These are phyloP conservation scores for Penicillium silybi DNA, from an alignment of 495 filamentous ascomycete genomes.

Conservation along the genomic window DNA sequence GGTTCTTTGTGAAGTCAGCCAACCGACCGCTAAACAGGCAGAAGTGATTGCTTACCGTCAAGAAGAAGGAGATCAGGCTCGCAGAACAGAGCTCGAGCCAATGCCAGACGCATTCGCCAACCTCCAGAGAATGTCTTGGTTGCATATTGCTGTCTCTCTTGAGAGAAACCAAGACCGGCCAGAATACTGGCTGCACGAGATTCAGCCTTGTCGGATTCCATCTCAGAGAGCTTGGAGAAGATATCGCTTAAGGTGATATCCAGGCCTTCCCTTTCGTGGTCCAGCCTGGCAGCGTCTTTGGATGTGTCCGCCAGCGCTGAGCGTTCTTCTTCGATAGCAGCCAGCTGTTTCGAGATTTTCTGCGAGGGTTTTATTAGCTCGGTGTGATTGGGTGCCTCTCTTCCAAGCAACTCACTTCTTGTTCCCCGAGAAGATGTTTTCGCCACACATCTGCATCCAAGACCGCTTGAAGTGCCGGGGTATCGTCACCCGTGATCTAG, in stretches of 20 bases:
- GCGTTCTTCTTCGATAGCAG: conserved; percentile 75
- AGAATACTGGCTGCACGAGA: conserved; percentile 92
- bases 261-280: conserved; percentile 81
- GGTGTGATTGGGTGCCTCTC: neutral
- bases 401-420: conserved; percentile 56
- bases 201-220: conserved; percentile 99
- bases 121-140: conserved; percentile 99
- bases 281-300: conserved; percentile 75
- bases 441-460: conserved; percentile 98
- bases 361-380: conserved; percentile 30
- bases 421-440: conserved; percentile 88
- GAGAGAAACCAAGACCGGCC: conserved; percentile 93
- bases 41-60: conserved; percentile 51
- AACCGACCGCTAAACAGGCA: neutral
- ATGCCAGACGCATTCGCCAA: conserved; percentile 97
- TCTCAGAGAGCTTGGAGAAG: conserved; percentile 88
- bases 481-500: conserved; percentile 93
- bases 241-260: conserved; percentile 88
- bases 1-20: conserved; percentile 60
- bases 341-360: conserved; percentile 80
- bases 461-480: conserved; percentile 90
- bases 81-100: conserved; percentile 95
- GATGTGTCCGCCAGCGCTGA: conserved; percentile 80
- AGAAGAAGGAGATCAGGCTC: conserved; percentile 95
- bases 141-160: conserved; percentile 85